phyloP scores from a whole-genome alignment of 371 early-diverging fungal species.

The Chytridiales sp. region DNA sequence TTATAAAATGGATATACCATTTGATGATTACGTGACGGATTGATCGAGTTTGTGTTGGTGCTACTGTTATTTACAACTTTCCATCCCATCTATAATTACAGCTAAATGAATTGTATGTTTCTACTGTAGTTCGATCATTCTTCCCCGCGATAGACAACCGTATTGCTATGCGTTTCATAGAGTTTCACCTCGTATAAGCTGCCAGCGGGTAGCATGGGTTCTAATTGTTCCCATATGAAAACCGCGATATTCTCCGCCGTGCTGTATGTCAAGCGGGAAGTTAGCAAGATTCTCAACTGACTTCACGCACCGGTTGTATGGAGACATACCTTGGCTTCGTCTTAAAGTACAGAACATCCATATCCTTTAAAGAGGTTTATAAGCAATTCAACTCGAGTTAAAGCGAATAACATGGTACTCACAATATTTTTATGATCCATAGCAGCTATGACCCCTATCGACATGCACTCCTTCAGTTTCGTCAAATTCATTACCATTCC shows the following conservation, averaged over 20 bases:
- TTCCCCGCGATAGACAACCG: slow-evolving; percentile 76
- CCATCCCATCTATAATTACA: no score
- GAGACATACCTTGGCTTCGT: slow-evolving; percentile 54
- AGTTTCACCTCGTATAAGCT: slow-evolving; percentile 65
- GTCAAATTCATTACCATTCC: slow-evolving; percentile 88
- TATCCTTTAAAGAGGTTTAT: slow-evolving; percentile 45
- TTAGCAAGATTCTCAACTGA: slow-evolving; percentile 34
- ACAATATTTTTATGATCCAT: slow-evolving; percentile 83
- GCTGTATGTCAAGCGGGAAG: slow-evolving; percentile 46
- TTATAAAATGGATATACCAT: no score
- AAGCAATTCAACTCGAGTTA: neutral
- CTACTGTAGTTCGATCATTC: no score
- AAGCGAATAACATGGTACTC: neutral
- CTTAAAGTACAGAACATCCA: slow-evolving; percentile 74
- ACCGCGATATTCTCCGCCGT: slow-evolving; percentile 89
- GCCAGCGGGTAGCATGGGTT: slow-evolving; percentile 40
- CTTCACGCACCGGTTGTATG: slow-evolving; percentile 7
- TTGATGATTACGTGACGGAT: no score
- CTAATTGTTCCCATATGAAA: slow-evolving; percentile 74
- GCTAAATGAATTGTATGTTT: no score
- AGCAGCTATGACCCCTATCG: slow-evolving; percentile 67
- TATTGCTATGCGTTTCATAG: slow-evolving; percentile 73
- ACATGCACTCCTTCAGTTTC: slow-evolving; percentile 76
- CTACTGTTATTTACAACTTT: no score
- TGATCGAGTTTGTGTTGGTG: no score